Conservation (phyloP, 345 rosid genomes). For the Gossypium sturtianum region DNA sequence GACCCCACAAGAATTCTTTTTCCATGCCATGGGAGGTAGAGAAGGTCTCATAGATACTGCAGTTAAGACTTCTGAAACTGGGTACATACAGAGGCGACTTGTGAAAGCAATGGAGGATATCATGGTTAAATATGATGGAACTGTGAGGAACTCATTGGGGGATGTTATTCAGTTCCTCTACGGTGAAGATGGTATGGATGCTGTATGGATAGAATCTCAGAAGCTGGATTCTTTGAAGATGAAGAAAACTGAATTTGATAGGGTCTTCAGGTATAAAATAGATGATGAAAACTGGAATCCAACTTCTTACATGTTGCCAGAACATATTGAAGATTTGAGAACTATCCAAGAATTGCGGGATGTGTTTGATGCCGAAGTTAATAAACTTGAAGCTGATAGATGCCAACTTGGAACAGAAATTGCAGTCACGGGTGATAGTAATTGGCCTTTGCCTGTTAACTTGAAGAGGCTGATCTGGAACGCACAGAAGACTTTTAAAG, state of each 20-base stretch:
- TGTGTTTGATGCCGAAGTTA: constrained; percentile 92
- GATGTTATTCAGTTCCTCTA: constrained; percentile 97
- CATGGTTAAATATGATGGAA: constrained; percentile 98
- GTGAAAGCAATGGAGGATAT: constrained; percentile 99
- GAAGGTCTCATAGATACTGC: constrained; percentile 99
- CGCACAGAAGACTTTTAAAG: constrained; percentile 92
- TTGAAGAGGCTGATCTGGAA: constrained; percentile 93
- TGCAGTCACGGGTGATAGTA: constrained; percentile 82
- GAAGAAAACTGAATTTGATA: constrained; percentile 69
- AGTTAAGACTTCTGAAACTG: constrained; percentile 99
- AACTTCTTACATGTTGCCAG: constrained; percentile 55
- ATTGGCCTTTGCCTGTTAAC: constrained; percentile 94
- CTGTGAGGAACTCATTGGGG: constrained; percentile 91
- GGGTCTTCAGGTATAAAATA: constrained; percentile 75
- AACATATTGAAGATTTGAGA: constrained; percentile 84
- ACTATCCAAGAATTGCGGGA: constrained; percentile 81
- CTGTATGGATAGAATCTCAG: constrained; percentile 96
- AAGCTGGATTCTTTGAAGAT: constrained; percentile 87
- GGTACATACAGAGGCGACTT: constrained; percentile 93
- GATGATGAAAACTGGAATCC: constrained; percentile 90
- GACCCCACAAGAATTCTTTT: constrained; percentile 99
- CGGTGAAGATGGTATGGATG: constrained; percentile 99
- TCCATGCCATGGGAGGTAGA: constrained; percentile 99
- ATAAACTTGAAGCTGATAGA: constrained; percentile 80
- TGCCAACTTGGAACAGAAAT: constrained; percentile 85